A percentile compares a stretch with the other conserved stretches of the same genome.
phyloP scores from a whole-genome alignment of 2,329 filamentous ascomycete species.

The Leptographium flavum region DNA sequence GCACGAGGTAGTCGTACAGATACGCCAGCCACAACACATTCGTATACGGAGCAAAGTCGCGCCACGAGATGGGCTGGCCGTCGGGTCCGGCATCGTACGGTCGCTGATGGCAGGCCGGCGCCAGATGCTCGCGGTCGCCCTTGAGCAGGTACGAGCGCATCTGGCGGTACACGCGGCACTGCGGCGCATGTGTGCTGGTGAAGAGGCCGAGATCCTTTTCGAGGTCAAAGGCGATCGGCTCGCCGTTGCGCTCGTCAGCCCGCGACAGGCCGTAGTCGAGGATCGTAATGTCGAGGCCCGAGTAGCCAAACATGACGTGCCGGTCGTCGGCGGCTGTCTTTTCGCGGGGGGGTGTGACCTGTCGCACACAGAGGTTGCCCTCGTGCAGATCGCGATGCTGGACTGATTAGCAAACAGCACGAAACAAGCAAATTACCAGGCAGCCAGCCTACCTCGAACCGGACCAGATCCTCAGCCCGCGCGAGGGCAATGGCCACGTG shows the following conservation, averaged over 20 bases:
- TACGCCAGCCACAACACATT: constrained; percentile 54
- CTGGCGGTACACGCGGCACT: constrained; percentile 48
- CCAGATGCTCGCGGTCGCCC: constrained; percentile 34
- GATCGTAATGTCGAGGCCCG: constrained; percentile 48
- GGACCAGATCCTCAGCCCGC: constrained; percentile 39
- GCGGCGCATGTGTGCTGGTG: constrained; percentile 42
- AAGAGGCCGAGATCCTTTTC: constrained; percentile 47
- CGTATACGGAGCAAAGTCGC: constrained; percentile 41
- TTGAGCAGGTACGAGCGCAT: constrained; percentile 44
- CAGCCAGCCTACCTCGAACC: constrained; percentile 37
- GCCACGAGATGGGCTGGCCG: constrained; percentile 38
- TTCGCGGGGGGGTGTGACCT: constrained; percentile 20
- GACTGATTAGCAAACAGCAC: background rate
- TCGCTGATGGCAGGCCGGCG: constrained; percentile 29
- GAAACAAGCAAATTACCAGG: background rate
- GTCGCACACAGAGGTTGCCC: constrained; percentile 46
- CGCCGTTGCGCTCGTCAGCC: constrained; percentile 23
- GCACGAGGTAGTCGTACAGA: constrained; percentile 37
- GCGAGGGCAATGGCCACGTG: constrained; percentile 45
- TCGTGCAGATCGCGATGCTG: constrained; percentile 53
- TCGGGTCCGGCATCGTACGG: constrained; percentile 31
- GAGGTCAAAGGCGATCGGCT: constrained; percentile 37
- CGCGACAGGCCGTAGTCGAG: constrained; percentile 52
- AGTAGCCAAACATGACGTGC: constrained; percentile 36
- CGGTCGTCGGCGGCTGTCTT: constrained; percentile 16